Percentiles rank a stretch among this genome's conserved stretches.
phyloP scores from a whole-genome alignment of 1,139 yeast genomes.

The Nakaseomyces sp. region DNA sequence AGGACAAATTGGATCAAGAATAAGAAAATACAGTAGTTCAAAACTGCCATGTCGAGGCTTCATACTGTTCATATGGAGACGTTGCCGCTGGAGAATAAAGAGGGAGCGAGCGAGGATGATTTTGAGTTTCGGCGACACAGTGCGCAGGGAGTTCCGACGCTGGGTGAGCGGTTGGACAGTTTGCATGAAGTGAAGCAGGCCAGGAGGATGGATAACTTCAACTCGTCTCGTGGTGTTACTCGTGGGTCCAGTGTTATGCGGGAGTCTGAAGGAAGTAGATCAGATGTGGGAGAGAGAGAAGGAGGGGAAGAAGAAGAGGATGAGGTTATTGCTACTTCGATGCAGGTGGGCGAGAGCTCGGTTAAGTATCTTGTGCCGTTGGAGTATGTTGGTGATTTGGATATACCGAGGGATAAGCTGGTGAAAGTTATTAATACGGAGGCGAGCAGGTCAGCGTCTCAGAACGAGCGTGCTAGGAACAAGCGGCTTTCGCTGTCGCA shows the following conservation, averaged over 20 bases:
- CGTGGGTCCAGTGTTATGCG: not conserved
- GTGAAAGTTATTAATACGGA: not conserved
- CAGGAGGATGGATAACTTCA: constrained; percentile 29
- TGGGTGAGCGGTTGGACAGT: constrained; percentile 28
- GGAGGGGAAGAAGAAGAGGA: not conserved
- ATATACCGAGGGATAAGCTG: constrained; percentile 2
- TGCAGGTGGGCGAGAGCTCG: not conserved
- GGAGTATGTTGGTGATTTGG: not conserved
- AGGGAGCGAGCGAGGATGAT: constrained; percentile 24
- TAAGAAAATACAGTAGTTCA: too few relatives aligned
- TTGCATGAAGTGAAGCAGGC: constrained; percentile 25
- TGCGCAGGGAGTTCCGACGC: constrained; percentile 21
- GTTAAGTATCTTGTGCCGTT: constrained; percentile 1
- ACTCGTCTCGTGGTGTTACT: constrained; percentile 19
- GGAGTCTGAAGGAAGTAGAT: too few relatives aligned
- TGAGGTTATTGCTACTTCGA: not conserved
- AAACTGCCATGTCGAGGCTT: not conserved
- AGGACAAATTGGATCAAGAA: not conserved
- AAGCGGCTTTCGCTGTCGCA: constrained; percentile 11
- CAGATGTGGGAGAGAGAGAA: too few relatives aligned
- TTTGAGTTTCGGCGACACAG: constrained; percentile 29
- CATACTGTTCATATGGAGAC: constrained; percentile 6
- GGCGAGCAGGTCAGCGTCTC: not conserved
- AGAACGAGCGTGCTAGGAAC: constrained; percentile 9
- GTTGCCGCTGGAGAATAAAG: not conserved